Base-by-base conservation (phyloP, 2,329 filamentous ascomycete species). In the Pseudogymnoascus sp. region DNA sequence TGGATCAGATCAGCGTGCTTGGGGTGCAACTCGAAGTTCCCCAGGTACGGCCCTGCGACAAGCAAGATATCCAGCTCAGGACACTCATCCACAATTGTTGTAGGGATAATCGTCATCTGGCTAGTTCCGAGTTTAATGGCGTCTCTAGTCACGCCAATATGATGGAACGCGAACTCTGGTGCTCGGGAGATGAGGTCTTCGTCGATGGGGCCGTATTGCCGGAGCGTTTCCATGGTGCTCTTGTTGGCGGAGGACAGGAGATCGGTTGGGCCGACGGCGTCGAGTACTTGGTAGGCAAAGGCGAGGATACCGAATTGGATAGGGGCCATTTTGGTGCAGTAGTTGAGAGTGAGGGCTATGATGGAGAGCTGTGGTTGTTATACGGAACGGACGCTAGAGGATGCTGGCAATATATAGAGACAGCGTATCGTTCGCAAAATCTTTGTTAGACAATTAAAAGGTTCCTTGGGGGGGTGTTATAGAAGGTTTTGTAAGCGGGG, bases 61-160 rank as follows among this genome's bases (percentile, higher is more conserved):
- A 78, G 33, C 8, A 78, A 69, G 12, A 70, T 69, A 38, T 76
- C 75, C 0, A 78, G 65, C 12, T 73, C 72, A 1, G 75, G 75
- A 58, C 69, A 74, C 8, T 73, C 66, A 7, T 76, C 73, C 21
- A 72, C 65, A 0, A 73, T 72, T 1, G 63, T 64, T 1, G 72
- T 73, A 7, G 73, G 74, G 2, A 68, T 58, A 2, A 76, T 63
- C 61, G 27, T 66, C 36, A 69, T 21, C 44, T 15, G 17, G 59
- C 67, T 66, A 38, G 68, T 69, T 9, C 58, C 59, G 2, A 70
- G 55, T 2, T 6, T 13, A 0, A 75, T 66, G 1, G 74, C 68
- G 7, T 76, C 71, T 4, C 59, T 41, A 1, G 67, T 71, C 31
- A 72, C 51, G 8, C 73, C 73, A 12, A 76, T 71, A 41, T 75